phyloP scores from a whole-genome alignment of 768 basidiomycete genomes.

The Hericium coralloides region DNA sequence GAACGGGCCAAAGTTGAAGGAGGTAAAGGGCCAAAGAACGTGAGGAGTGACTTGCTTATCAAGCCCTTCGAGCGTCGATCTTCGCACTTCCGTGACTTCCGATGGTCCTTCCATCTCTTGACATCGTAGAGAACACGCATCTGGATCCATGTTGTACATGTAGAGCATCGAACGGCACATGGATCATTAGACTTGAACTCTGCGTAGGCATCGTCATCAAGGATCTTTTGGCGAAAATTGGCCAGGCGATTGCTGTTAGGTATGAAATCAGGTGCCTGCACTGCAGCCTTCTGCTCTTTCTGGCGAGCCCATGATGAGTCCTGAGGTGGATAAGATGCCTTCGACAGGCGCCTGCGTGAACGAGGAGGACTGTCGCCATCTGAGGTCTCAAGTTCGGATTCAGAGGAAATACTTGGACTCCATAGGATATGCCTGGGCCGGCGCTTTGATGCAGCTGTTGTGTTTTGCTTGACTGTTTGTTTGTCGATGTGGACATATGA shows the following conservation, averaged over 20 bases:
- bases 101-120: constrained; percentile 11
- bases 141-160: constrained; percentile 10
- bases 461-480: too few relatives aligned
- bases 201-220: constrained; percentile 3
- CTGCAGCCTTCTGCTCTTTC: background rate
- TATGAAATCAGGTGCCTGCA: background rate
- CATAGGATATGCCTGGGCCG: too few relatives aligned
- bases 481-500: too few relatives aligned
- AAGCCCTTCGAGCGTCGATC: background rate
- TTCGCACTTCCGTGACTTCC: constrained; percentile 6
- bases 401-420: background rate
- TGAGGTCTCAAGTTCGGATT: background rate
- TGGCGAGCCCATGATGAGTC: background rate
- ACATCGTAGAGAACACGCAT: constrained; percentile 15
- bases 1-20: background rate
- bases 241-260: background rate
- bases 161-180: constrained; percentile 11
- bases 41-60: background rate
- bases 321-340: too few relatives aligned
- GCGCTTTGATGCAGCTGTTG: too few relatives aligned
- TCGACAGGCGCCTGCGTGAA: too few relatives aligned
- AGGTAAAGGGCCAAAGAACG: background rate
- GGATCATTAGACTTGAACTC: constrained; percentile 11
- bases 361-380: background rate
- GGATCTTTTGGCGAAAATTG: background rate